Base-by-base conservation (phyloP, 352 stramenopile species). In the Peronospora destructor region DNA sequence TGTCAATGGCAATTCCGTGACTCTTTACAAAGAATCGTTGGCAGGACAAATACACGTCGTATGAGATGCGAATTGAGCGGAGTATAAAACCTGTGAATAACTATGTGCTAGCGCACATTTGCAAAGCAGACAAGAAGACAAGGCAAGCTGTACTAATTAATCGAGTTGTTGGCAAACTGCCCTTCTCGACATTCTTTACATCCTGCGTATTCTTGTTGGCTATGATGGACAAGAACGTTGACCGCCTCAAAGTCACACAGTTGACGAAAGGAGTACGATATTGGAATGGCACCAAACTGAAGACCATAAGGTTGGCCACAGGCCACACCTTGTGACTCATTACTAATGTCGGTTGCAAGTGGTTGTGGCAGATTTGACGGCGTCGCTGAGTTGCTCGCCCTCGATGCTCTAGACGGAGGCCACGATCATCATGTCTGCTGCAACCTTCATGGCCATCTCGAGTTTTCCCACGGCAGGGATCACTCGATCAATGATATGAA, bases 401-500 rank as follows among this genome's bases (percentile, higher is more conserved):
- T 80, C 66, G 51, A 80, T 63, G 16, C 45, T 59, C 49, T 76
- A 66, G 36, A 58, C 38, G 14, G 70, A 66, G 9, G 70, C 61
- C 28, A 80, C 66, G 43, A 80, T 46, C 23, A 76, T 16, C 53
- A 77, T 71, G 42, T 80, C 67, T 19, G 71, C 56, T 11, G 36
- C 45, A 21, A 80, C 66, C 42, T 77, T 80, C 54, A 71, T 59
- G 37, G 45, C 58, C 23, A 80, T 53, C 8, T 50, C 67, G 5
- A 59, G 35, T 16, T 58, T 56, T 19, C 54, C 48, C 6, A 45
- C 55, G 14, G 56, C 64, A 0, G 57, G 60, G 14, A 73, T 66
- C 30, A 64, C 36, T 64, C 50, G 49, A 50, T 96, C 87, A 25
- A 97, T 74, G 26, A 88, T 37, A 16, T 84, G 67, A 53, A 95